Percentiles rank a stretch among this genome's conserved stretches.
These are phyloP conservation scores for Hypomyces perniciosus DNA, from an alignment of 2,329 filamentous ascomycete species.

Conservation along the genomic window DNA sequence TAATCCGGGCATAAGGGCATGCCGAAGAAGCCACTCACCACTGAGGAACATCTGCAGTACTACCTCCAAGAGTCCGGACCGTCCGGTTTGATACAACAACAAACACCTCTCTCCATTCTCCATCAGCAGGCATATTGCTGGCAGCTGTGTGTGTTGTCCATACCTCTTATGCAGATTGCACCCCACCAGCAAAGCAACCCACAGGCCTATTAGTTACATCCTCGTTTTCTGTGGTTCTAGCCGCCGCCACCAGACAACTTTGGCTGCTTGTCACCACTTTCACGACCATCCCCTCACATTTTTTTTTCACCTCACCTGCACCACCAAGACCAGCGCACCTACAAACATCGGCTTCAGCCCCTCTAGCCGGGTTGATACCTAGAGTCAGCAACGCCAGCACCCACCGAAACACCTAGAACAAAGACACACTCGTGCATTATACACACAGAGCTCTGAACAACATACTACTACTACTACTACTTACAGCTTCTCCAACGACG, in stretches of 20 bases:
- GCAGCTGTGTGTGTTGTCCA: neutral
- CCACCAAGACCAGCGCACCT: too few relatives aligned
- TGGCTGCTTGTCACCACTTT: too few relatives aligned
- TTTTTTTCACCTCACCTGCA: too few relatives aligned
- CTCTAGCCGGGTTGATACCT: too few relatives aligned
- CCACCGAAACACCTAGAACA: too few relatives aligned
- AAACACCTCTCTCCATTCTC: neutral
- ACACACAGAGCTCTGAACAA: too few relatives aligned
- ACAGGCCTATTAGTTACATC: neutral
- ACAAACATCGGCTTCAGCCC: too few relatives aligned
- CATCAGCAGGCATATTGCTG: neutral
- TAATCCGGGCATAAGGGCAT: neutral
- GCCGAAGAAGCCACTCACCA: neutral
- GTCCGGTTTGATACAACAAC: neutral
- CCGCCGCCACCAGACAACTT: neutral
- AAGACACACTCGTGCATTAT: too few relatives aligned
- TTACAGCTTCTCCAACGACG: conserved; percentile 7
- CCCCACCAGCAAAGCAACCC: neutral
- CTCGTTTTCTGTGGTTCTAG: neutral
- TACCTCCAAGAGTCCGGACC: neutral
- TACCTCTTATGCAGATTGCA: neutral
- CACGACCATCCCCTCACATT: too few relatives aligned
- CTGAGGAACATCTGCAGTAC: too few relatives aligned
- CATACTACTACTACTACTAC: neutral
- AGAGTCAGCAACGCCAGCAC: too few relatives aligned